Conservation (phyloP, 2,329 filamentous ascomycete genomes). For the Domatiomyces globalis region DNA sequence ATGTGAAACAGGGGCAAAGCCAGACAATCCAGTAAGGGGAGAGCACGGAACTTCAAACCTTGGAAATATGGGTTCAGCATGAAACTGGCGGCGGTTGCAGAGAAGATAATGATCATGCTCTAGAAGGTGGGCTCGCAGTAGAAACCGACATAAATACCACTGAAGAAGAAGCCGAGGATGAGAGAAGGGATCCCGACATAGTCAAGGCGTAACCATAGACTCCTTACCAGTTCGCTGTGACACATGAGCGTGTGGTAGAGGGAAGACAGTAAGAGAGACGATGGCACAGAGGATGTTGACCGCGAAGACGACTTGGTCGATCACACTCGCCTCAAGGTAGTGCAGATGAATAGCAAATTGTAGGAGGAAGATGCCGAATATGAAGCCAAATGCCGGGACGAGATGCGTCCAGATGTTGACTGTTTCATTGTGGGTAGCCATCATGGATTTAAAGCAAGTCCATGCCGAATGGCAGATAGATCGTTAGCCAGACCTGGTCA, state of each 20-base stretch:
- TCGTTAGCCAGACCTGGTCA: conserved; percentile 32
- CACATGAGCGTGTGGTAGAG: conserved; percentile 24
- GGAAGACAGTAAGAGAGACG: conserved; percentile 17
- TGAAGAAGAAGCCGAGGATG: conserved; percentile 24
- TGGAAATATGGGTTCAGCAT: conserved; percentile 25
- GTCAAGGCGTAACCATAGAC: conserved; percentile 21
- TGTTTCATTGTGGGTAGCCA: conserved; percentile 32
- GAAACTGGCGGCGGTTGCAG: conserved; percentile 20
- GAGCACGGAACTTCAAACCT: conserved; percentile 19
- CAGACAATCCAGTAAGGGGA: conserved; percentile 22
- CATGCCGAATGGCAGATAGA: conserved; percentile 26
- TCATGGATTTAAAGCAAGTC: conserved; percentile 28
- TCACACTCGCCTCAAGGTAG: conserved; percentile 23
- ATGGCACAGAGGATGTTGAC: conserved; percentile 24
- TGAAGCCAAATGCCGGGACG: conserved; percentile 28
- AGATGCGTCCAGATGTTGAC: conserved; percentile 35
- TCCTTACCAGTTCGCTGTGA: conserved; percentile 20
- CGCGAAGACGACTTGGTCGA: conserved; percentile 28
- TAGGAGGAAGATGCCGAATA: conserved; percentile 20
- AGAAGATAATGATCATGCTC: conserved; percentile 24
- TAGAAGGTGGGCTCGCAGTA: conserved; percentile 25
- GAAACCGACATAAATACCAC: conserved; percentile 25
- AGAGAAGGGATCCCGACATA: conserved; percentile 24
- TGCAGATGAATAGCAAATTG: conserved; percentile 19
- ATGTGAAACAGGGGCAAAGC: conserved; percentile 24